Evolutionary conservation across 257 asterid species (phyloP), one percentile per base, ranked within the genome.

Genomic region (Knoxia roxburghii): DNA sequence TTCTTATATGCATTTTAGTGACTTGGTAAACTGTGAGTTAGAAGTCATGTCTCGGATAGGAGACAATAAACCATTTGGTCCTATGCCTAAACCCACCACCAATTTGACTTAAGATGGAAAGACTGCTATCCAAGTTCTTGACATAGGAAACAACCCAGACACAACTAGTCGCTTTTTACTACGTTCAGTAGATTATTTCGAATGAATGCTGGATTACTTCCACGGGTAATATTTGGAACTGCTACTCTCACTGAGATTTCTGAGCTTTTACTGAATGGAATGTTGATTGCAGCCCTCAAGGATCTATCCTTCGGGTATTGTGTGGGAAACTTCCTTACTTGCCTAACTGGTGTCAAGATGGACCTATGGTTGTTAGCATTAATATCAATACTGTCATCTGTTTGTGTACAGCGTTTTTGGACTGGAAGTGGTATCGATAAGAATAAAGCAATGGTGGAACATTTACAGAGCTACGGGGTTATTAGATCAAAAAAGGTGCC

Each of bases 391-490:
- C 70, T 83, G 79, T 80, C 75, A 75, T 78, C 33, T 82, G 72
- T 76, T 79, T 79, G 53, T 72, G 63, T 71, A 61, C 96, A 89
- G 97, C 85, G 85, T 41, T 77, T 78, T 61, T 78, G 78, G 84
- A 74, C 83, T 12, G 90, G 87, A 68, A 77, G 83, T 69, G 73
- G 83, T 17, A 48, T 75, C 56, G 63, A 40, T 50, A 81, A 69
- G 73, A 87, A 84, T 75, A 82, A 80, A 59, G 86, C 77, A 54
- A 82, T 93, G 97, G 81, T 88, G 73, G 82, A 75, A 55, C 78
- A 75, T 66, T 76, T 93, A 78, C 79, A 63, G 72, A 85, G 76
- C 23, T 68, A 77, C 45, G 96, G 97, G 35, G 76, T 78, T 55
- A 71, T 88, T 53, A 77, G 77, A 55, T 87, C 94, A 2, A 80